These are phyloP conservation scores for Saccharomycopsis vini DNA, from an alignment of 805 yeast species.

Conservation along the genomic window DNA sequence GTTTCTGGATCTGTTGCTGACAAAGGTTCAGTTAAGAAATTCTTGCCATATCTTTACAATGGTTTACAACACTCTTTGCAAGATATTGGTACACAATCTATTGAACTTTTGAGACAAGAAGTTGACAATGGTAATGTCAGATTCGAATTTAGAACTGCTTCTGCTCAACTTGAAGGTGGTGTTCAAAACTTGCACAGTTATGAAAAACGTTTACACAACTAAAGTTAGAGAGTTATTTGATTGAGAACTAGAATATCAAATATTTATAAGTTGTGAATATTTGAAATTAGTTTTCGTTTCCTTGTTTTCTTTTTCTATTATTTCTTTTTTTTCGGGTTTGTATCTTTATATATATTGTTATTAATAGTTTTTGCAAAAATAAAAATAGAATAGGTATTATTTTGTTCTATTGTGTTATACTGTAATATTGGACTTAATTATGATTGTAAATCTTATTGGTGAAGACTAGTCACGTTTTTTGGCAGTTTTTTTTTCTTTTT, in stretches of 20 bases:
- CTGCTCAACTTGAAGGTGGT: slow-evolving; percentile 99
- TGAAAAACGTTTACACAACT: slow-evolving; percentile 94
- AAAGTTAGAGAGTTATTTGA: slow-evolving; percentile 18
- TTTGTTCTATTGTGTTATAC: too few relatives aligned
- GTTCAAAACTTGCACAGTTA: slow-evolving; percentile 92
- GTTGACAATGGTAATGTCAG: slow-evolving; percentile 68
- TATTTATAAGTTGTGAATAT: too few relatives aligned
- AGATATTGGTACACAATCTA: slow-evolving; percentile 82
- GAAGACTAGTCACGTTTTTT: too few relatives aligned
- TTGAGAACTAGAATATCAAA: neutral
- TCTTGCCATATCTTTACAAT: slow-evolving; percentile 85
- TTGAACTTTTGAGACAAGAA: slow-evolving; percentile 50
- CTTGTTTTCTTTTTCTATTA: neutral
- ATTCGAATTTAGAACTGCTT: slow-evolving; percentile 96
- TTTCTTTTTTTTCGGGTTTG: too few relatives aligned
- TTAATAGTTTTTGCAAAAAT: too few relatives aligned
- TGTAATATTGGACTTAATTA: too few relatives aligned
- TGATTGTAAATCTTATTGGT: too few relatives aligned
- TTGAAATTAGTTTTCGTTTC: neutral
- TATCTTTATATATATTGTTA: too few relatives aligned
- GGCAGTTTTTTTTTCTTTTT: too few relatives aligned
- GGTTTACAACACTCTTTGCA: slow-evolving; percentile 99
- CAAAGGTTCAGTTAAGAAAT: slow-evolving; percentile 91
- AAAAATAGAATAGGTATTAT: too few relatives aligned
- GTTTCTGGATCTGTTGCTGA: slow-evolving; percentile 95